phyloP scores from a whole-genome alignment of 2,329 filamentous ascomycete genomes.

The Exophiala xenobiotica region DNA sequence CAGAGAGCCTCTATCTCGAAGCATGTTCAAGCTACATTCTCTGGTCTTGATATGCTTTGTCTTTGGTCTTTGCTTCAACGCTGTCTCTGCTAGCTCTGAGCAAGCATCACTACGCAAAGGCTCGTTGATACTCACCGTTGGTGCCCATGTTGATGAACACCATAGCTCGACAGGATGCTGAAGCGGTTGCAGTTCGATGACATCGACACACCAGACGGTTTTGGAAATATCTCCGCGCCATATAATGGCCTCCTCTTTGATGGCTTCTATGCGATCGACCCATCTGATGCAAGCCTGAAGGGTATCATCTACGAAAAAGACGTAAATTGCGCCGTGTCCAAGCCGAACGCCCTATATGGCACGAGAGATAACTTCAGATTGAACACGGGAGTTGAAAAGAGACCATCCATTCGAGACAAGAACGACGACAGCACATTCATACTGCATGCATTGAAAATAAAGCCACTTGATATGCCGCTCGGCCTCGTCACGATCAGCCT shows the following conservation, averaged over 20 bases:
- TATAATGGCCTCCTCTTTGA: slow-evolving; percentile 26
- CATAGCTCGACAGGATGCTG: background rate
- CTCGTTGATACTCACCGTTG: slow-evolving; percentile 7
- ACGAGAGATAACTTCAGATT: slow-evolving; percentile 19
- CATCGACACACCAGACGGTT: slow-evolving; percentile 19
- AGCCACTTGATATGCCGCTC: slow-evolving; percentile 30
- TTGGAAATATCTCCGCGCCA: slow-evolving; percentile 14
- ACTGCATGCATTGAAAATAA: slow-evolving; percentile 27
- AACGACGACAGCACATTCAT: slow-evolving; percentile 22
- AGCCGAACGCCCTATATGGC: slow-evolving; percentile 32
- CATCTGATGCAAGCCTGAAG: slow-evolving; percentile 19
- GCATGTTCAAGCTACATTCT: slow-evolving; percentile 17
- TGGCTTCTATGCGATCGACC: slow-evolving; percentile 27
- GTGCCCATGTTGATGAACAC: background rate
- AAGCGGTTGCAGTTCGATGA: slow-evolving; percentile 23
- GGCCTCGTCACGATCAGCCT: slow-evolving; percentile 19
- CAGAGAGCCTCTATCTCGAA: slow-evolving; percentile 8
- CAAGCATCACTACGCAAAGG: slow-evolving; percentile 1
- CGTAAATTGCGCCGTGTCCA: slow-evolving; percentile 32
- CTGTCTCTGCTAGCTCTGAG: slow-evolving; percentile 12
- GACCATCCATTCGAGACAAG: slow-evolving; percentile 13
- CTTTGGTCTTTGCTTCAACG: slow-evolving; percentile 20
- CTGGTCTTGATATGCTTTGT: slow-evolving; percentile 21
- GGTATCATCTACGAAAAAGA: slow-evolving; percentile 28
- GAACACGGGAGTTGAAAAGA: background rate